Conservation (phyloP, 306 rosid genomes). For the Rosa lucieae region DNA sequence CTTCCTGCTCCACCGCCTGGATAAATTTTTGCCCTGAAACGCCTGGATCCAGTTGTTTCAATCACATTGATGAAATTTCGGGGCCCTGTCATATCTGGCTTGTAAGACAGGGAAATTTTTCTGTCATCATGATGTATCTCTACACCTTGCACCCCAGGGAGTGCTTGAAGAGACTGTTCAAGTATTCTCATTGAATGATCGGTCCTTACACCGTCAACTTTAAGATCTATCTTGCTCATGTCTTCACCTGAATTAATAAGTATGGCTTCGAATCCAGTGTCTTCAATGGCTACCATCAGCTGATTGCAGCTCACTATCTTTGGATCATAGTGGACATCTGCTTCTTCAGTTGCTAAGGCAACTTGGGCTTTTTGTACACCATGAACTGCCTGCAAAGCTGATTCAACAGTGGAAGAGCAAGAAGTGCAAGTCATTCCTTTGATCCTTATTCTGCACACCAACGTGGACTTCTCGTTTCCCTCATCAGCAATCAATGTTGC, state of each 20-base stretch:
- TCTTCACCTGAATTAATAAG: constrained; percentile 54
- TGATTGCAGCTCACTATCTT: constrained; percentile 37
- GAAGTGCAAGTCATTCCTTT: constrained; percentile 72
- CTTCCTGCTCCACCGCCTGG: constrained; percentile 47
- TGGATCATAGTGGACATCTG: constrained; percentile 59
- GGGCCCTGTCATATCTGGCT: constrained; percentile 58
- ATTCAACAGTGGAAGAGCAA: constrained; percentile 58
- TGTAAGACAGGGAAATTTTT: constrained; percentile 50
- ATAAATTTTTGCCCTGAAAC: constrained; percentile 50
- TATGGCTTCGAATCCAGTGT: constrained; percentile 49
- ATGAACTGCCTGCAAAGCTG: constrained; percentile 35
- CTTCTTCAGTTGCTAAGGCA: constrained; percentile 75
- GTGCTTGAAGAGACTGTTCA: constrained; percentile 51
- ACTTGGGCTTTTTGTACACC: constrained; percentile 56
- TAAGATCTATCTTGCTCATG: constrained; percentile 55
- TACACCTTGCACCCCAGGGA: constrained; percentile 54
- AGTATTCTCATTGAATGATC: constrained; percentile 33
- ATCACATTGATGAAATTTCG: constrained; percentile 61
- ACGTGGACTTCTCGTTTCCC: constrained; percentile 30
- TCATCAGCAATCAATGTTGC: constrained; percentile 43
- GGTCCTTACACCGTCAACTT: constrained; percentile 39
- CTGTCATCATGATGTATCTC: constrained; percentile 17
- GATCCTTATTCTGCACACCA: constrained; percentile 50
- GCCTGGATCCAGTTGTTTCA: constrained; percentile 50
- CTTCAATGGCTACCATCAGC: constrained; percentile 36